Percentiles rank a stretch among this genome's conserved stretches.
phyloP scores from a whole-genome alignment of 768 basidiomycete genomes.

The Piloderma croceum region DNA sequence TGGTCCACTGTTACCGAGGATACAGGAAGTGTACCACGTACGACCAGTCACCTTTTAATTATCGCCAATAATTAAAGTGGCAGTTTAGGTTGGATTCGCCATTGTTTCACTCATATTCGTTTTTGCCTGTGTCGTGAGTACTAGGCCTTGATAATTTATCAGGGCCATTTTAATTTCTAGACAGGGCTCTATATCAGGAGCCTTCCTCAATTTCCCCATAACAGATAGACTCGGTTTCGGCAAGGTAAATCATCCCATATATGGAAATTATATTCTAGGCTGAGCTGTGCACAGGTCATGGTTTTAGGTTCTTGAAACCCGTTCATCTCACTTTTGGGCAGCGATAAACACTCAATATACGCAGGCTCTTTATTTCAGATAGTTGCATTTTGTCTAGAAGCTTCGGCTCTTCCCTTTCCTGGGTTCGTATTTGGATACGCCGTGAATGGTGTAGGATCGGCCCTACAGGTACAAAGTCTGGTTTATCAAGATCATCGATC shows the following conservation, averaged over 20 bases:
- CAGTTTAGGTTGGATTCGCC: conserved; percentile 39
- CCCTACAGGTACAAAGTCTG: too few species aligned
- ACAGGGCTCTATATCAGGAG: conserved; percentile 39
- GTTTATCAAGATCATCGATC: background rate
- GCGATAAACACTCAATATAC: background rate
- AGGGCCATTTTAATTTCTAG: background rate
- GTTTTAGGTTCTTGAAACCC: background rate
- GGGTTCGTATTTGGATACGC: conserved; percentile 46
- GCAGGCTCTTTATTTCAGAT: conserved; percentile 50
- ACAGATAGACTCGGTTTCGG: conserved; percentile 38
- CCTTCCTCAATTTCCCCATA: conserved; percentile 34
- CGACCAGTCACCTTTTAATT: conserved; percentile 3
- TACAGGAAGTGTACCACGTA: conserved; percentile 54
- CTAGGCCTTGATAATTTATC: background rate
- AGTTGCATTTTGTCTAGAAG: conserved; percentile 47
- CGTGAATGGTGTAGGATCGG: conserved; percentile 39
- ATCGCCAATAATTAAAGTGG: background rate
- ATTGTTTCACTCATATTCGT: conserved; percentile 56
- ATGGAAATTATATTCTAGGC: conserved; percentile 11
- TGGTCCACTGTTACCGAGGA: conserved; percentile 69
- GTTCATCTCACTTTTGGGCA: background rate
- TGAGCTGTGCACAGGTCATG: background rate
- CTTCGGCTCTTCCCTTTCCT: conserved; percentile 59
- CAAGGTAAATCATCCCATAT: conserved; percentile 28
- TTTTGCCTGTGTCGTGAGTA: conserved; percentile 36